These are phyloP conservation scores for Phanerochaete carnosa DNA, from an alignment of 768 basidiomycete species.

Conservation along the genomic window DNA sequence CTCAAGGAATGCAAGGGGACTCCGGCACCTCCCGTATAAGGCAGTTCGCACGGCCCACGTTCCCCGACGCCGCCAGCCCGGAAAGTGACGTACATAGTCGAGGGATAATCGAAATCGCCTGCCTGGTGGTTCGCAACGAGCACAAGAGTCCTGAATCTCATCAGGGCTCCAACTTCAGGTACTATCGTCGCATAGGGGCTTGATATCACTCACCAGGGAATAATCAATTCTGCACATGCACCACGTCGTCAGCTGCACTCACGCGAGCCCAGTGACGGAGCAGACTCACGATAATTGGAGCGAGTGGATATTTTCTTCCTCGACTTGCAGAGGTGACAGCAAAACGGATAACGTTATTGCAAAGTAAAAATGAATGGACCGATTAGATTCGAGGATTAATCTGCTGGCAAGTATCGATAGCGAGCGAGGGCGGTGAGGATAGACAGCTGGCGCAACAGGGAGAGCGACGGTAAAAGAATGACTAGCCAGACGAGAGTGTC, in stretches of 20 bases:
- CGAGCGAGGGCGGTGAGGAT: constrained; percentile 6
- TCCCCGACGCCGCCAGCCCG: constrained; percentile 19
- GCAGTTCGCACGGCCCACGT: constrained; percentile 23
- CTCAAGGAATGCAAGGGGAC: too few relatives aligned
- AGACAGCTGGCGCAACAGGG: constrained; percentile 8
- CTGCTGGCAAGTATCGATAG: constrained; percentile 16
- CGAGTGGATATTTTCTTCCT: not conserved
- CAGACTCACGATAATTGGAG: not conserved
- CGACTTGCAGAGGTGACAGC: not conserved
- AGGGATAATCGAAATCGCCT: not conserved
- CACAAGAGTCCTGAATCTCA: not conserved
- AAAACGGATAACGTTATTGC: not conserved
- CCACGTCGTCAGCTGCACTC: not conserved
- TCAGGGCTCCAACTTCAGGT: too few relatives aligned
- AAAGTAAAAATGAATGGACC: constrained; percentile 7
- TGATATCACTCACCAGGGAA: not conserved
- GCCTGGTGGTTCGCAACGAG: not conserved
- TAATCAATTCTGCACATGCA: not conserved
- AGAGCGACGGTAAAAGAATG: constrained; percentile 20
- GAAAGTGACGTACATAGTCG: not conserved
- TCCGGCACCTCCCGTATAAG: not conserved
- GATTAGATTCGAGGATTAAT: constrained; percentile 22
- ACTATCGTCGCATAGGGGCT: not conserved
- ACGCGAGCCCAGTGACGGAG: not conserved
- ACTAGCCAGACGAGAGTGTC: constrained; percentile 15